Conservation (phyloP, 2,329 filamentous ascomycete genomes). For the Aspergillus tamarii region DNA sequence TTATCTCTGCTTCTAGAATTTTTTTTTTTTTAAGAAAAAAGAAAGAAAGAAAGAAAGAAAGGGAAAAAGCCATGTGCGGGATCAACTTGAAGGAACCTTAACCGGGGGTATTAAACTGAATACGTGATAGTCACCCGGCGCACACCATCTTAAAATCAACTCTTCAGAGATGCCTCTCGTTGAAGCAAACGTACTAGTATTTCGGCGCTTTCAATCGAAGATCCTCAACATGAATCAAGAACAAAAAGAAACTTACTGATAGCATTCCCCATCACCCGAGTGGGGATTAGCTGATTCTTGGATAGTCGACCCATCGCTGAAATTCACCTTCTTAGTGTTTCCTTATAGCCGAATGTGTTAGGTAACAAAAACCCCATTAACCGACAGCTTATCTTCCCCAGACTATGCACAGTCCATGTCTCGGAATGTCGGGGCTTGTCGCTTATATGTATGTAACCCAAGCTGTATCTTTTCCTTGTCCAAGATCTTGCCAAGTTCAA, state of each 20-base stretch:
- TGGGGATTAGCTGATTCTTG: not conserved
- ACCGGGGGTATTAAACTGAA: not conserved
- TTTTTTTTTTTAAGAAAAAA: not conserved
- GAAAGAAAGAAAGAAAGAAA: not conserved
- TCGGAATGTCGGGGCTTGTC: not conserved
- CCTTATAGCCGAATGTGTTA: slow-evolving; percentile 4
- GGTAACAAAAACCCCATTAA: slow-evolving; percentile 10
- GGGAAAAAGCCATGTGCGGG: not conserved
- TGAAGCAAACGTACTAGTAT: not conserved
- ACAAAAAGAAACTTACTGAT: not conserved
- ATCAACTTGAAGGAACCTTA: not conserved
- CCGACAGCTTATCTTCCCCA: slow-evolving; percentile 8
- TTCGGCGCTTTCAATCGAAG: not conserved
- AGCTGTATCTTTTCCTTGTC: not conserved
- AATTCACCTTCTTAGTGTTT: not conserved
- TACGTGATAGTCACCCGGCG: not conserved
- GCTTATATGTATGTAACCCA: not conserved
- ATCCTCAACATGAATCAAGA: not conserved
- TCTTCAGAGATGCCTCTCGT: not conserved
- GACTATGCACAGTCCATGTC: not conserved
- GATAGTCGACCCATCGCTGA: not conserved
- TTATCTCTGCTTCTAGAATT: slow-evolving; percentile 12
- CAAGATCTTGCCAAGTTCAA: not conserved
- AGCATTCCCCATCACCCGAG: not conserved
- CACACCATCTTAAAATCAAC: not conserved